A percentile compares a stretch with the other conserved stretches of the same genome.
Conservation (phyloP, 116 monocot genomes). For the Iris pallida region DNA sequence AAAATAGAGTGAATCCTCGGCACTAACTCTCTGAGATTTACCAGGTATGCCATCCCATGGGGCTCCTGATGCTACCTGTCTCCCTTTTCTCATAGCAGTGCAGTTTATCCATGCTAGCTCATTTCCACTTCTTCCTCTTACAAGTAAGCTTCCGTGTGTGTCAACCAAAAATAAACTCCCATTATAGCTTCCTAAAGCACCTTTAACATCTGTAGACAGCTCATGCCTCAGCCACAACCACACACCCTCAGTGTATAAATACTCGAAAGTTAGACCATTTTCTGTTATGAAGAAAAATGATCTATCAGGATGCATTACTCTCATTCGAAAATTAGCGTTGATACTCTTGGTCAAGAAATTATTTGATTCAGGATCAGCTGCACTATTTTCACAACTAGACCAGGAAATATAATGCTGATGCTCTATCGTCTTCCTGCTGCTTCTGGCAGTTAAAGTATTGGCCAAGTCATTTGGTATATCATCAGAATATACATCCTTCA, state of each 20-base stretch:
- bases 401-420: slow-evolving; percentile 42
- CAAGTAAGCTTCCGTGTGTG: slow-evolving; percentile 48
- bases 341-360: slow-evolving; percentile 49
- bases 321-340: slow-evolving; percentile 53
- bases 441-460: slow-evolving; percentile 20
- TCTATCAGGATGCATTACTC: slow-evolving; percentile 61
- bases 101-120: slow-evolving; percentile 80
- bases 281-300: slow-evolving; percentile 77
- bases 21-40: slow-evolving; percentile 32
- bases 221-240: slow-evolving; percentile 91
- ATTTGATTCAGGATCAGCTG: slow-evolving; percentile 31
- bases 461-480: slow-evolving; percentile 29
- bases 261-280: slow-evolving; percentile 60
- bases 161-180: slow-evolving; percentile 86
- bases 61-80: slow-evolving; percentile 59
- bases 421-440: slow-evolving; percentile 30
- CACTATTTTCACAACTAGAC: slow-evolving; percentile 7
- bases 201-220: slow-evolving; percentile 43
- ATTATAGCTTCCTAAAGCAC: slow-evolving; percentile 71
- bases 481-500: slow-evolving; percentile 28
- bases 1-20: slow-evolving; percentile 78
- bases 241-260: slow-evolving; percentile 41
- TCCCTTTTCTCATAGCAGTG: slow-evolving; percentile 72
- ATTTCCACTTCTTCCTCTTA: slow-evolving; percentile 62
- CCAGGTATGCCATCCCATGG: slow-evolving; percentile 76